Evolutionary conservation across 164 flowering plant genomes (phyloP), one percentile per base, ranked within the genome.

Genomic region (Litsea cubeba): DNA sequence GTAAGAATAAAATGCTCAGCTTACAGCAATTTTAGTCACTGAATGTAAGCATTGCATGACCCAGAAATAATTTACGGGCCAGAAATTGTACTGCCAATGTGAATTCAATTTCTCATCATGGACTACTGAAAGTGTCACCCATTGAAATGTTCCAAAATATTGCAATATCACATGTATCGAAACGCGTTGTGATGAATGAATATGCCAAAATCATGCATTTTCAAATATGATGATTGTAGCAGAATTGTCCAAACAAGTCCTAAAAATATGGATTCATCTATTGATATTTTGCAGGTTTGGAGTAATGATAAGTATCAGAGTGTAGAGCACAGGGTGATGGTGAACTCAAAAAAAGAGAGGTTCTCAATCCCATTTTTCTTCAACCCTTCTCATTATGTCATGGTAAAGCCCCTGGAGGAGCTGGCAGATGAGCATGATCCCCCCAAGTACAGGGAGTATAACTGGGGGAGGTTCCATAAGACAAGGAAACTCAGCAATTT

Each of bases 361-460:
- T 82, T 88, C n/a, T 89, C 92, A 12, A 79, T 87, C 5, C 92
- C 96, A 25, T 89, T 82, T 79, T 88, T 88, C 81, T 77, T 89
- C 77, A 78, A 79, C 35, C 89, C 91, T 7, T 62, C 87, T 3
- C 88, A 84, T 64, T 40, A 78, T 66, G 82, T 76, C 1, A 50
- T 28, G 72, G 86, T 90, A 66, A 79, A 86, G 81, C 95, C 91
- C 3, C 24, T 87, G 65, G 84, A 82, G 14, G 90, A 89, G 84
- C 79, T 89, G 12, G 68, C 71, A 10, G 69, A 28, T 57, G 77
- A 79, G 51, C 22, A 80, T 22, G 80, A 66, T 51, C 82, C 83
- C 1, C 30, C 80, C 2, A 86, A 79, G 54, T 86, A 84, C 66
- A 74, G 57, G 69, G 85, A 69, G 26, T 84, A 81, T 50, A 86